Base-by-base conservation (phyloP, 2,329 filamentous ascomycete genomes). In the Diaporthe vexans region DNA sequence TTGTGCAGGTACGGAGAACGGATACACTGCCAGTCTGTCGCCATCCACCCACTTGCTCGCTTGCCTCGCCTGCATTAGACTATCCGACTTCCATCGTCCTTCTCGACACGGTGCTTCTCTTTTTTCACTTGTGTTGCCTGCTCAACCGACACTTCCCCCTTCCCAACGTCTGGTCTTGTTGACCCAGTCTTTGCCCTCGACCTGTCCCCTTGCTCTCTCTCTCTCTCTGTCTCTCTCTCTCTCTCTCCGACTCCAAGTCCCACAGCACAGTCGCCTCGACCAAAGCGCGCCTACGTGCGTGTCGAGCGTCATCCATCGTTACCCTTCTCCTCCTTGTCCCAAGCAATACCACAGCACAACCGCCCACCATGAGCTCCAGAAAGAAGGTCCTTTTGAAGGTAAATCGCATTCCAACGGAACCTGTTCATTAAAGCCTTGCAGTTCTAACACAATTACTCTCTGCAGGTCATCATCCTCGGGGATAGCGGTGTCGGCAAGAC, bases 401-500 rank as follows among this genome's bases (percentile, higher is more conserved):
- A 88, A 78, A 82, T 40, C 10, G 10, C 11, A 13, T 4, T 40
- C 10, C 75, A 19, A 35, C 29, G 40, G 9, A 48, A 54, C 15
- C 29, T 13, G 21, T 17, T 7, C n/a, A 13, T 37, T 15, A 24
- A 19, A 13, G 7, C 3, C 11, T 19, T 10, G 4, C 40, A 4
- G 26, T 17, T 40, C 63, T 68, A 68, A 68, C 63, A 8, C 5
- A 37, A 7, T 24, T 26, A 15, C 21, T 46, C 17, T 33, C 70
- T 77, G 59, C 81, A 98, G 96, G 95, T 99, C 82, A 99, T 99
- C 82, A 98, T 99, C 86, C 93, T 99, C 80, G 97, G 97, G 80
- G 97, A 99, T 85, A 98, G 96, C 85, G 97, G 97, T 87, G 97
- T 99, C 77, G 97, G 97, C 84, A 99, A 99, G 91, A 99, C 97